Evolutionary conservation across 2,329 filamentous ascomycete genomes (phyloP), one percentile per base, ranked within the genome.

Genomic region (Claviceps sp.): DNA sequence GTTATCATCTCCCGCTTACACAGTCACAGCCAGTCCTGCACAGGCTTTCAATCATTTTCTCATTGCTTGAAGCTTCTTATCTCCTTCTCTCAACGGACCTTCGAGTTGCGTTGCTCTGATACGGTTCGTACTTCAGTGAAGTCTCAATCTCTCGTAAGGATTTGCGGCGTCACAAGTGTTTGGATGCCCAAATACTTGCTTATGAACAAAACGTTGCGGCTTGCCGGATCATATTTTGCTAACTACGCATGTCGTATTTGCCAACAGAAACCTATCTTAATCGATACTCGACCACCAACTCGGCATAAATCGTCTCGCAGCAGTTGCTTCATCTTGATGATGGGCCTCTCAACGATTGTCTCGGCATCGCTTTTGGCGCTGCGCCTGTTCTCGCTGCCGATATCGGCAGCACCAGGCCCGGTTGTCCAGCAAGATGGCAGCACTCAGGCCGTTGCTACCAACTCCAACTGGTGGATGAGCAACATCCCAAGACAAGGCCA

Each of bases 381-480:
- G 57, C 64, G 70, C 62, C 69, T 74, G 54, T 64, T 70, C 48
- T 61, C 67, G 19, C 59, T 64, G 37, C 59, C 64, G 4, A 60
- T 61, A 13, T 56, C 61, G 19, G 69, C 69, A 19, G 64, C 66
- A 40, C 64, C 65, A 7, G 48, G 55, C n/a, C 55, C 59, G 11
- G 50, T 46, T 6, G 26, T 54, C 17, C 52, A 56, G 53, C 16
- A 47, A 8, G 38, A 14, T 11, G 38, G 60, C 50, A 39, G 60
- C 50, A 47, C 57, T 26, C 54, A 57, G 39, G 48, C 26, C 45
- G 48, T 51, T 11, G 60, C 62, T 22, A 61, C 64, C 17, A 58
- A 61, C 38, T 74, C 76, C 5, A 70, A 67, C 61, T 93, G 85
- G 75, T 94, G 88, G 88, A 67, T 93, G 52, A 74, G 78, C 39